Conservation (phyloP, 495 filamentous ascomycete genomes). For the Lasiosphaeria hispida region DNA sequence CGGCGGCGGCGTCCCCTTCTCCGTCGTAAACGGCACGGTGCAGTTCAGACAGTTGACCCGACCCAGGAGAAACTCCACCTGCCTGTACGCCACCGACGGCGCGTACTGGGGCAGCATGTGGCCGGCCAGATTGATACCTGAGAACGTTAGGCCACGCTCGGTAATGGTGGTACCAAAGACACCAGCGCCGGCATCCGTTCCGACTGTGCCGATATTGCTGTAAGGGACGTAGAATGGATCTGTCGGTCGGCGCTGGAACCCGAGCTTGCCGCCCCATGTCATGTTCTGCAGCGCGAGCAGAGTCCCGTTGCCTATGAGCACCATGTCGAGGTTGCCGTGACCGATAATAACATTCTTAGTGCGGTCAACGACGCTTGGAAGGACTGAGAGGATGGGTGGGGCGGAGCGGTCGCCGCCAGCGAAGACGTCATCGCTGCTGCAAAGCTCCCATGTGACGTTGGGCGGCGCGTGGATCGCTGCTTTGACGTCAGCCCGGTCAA, state of each 20-base stretch:
- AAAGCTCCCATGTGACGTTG: slow-evolving; percentile 58
- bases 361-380: slow-evolving; percentile 70
- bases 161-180: slow-evolving; percentile 59
- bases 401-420: slow-evolving; percentile 47
- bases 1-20: slow-evolving; percentile 31
- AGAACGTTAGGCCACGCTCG: slow-evolving; percentile 69
- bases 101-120: slow-evolving; percentile 67
- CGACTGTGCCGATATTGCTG: slow-evolving; percentile 41
- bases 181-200: slow-evolving; percentile 48
- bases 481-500: slow-evolving; percentile 75
- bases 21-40: slow-evolving; percentile 32
- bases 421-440: slow-evolving; percentile 54
- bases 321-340: slow-evolving; percentile 59
- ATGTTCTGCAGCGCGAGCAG: slow-evolving; percentile 78
- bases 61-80: slow-evolving; percentile 66
- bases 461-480: slow-evolving; percentile 67
- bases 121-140: slow-evolving; percentile 56
- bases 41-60: slow-evolving; percentile 46
- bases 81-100: slow-evolving; percentile 61
- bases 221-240: slow-evolving; percentile 67
- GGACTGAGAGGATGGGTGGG: slow-evolving; percentile 49
- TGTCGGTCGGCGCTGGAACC: slow-evolving; percentile 58
- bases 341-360: slow-evolving; percentile 67
- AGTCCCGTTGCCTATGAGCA: slow-evolving; percentile 64
- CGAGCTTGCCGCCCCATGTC: slow-evolving; percentile 73